Evolutionary conservation across 2,329 filamentous ascomycete species (phyloP), one percentile per base, ranked within the genome.

Genomic region (Achaetomium macrosporum): DNA sequence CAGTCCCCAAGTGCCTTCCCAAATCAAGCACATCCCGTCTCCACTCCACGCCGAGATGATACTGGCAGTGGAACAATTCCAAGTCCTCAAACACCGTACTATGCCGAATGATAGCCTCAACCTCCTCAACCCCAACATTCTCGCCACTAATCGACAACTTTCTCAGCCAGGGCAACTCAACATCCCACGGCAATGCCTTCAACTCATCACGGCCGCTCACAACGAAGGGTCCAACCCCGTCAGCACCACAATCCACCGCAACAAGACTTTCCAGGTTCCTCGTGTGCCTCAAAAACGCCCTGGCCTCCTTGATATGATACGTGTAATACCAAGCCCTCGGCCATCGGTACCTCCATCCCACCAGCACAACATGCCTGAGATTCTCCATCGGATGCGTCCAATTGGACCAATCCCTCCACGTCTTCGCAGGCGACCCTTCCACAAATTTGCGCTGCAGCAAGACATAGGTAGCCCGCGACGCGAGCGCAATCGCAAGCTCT

Each of bases 81-180:
- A 41, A 33, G 16, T 47, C 45, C 36, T 41, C 45, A 40, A 47
- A 47, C 36, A 47, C 45, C 20, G 25, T 31, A 41, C 45, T 47
- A 40, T 47, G 45, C 45, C 45, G 36, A 19, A 47, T 19, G 25
- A 47, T 47, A 8, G 45, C 35, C 25, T 47, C 45, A 8, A 40
- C 45, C n/a, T 47, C 45, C 35, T 41, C 36, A 1, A n/a, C 8
- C 35, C 36, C 45, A 20, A 47, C 11, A 31, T 47, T 15, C 1
- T 47, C 37, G 12, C 45, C 45, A 3, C 25, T 41, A 13, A 47
- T 47, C 20, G 45, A 47, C 35, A 47, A 15, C 37, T 39, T 47
- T 15, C 36, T 47, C 15, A 48, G 37, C 12, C 37, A 17, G 1
- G 46, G 46, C n/a, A 48, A 42, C 37, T 42, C 46, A 2, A 48